Conservation (phyloP, 2,329 filamentous ascomycete genomes). For the Clonostachys byssicola region DNA sequence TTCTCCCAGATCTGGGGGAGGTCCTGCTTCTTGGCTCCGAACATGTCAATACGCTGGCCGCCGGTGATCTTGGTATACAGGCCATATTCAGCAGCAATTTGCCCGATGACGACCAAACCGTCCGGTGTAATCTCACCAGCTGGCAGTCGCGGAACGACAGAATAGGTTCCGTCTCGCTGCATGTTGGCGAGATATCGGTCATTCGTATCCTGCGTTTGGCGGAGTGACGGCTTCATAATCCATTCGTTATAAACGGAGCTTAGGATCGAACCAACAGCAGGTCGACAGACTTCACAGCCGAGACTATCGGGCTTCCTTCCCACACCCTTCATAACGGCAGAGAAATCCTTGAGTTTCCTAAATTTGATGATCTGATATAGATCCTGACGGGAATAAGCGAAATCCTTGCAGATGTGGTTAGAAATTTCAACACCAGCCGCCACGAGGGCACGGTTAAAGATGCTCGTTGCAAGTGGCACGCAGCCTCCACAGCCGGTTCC, state of each 20-base stretch:
- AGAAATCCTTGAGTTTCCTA: constrained; percentile 69
- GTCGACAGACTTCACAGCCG: constrained; percentile 86
- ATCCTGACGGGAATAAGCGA: constrained; percentile 77
- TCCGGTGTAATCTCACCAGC: constrained; percentile 86
- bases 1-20: constrained; percentile 77
- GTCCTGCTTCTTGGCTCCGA: constrained; percentile 85
- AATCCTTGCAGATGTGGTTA: constrained; percentile 82
- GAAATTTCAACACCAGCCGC: constrained; percentile 83
- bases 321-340: constrained; percentile 72
- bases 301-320: constrained; percentile 69
- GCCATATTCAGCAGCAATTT: constrained; percentile 77
- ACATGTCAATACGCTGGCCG: constrained; percentile 89
- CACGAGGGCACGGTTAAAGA: constrained; percentile 86
- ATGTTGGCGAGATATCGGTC: constrained; percentile 87
- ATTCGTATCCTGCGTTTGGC: constrained; percentile 86
- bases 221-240: constrained; percentile 65
- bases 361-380: constrained; percentile 88
- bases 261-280: constrained; percentile 75
- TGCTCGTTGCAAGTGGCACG: constrained; percentile 81
- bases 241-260: constrained; percentile 81
- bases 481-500: constrained; percentile 89
- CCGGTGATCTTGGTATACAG: constrained; percentile 92
- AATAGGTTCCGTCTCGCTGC: constrained; percentile 87
- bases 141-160: constrained; percentile 77
- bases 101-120: constrained; percentile 77